Evolutionary conservation across 179 eudicot genomes (phyloP).

Genomic region (Beta lomatogona): DNA sequence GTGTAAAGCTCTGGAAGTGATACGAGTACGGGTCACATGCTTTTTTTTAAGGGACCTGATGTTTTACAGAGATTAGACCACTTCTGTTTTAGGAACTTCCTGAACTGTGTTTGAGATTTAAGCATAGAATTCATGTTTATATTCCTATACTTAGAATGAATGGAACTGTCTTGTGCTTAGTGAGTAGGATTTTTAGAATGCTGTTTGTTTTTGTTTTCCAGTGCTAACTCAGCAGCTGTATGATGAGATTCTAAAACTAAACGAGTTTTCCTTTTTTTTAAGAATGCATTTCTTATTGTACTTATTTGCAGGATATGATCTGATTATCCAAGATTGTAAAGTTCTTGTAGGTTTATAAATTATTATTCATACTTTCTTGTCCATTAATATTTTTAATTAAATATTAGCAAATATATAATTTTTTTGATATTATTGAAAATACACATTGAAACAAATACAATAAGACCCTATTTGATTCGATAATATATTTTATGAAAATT

Average conservation of each 20-base stretch:
- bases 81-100: slow-evolving; percentile 13
- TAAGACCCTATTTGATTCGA: too few species aligned
- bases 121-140: slow-evolving; percentile 24
- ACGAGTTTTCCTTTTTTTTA: background rate
- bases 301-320: background rate
- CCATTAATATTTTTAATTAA: too few species aligned
- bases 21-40: background rate
- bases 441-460: background rate
- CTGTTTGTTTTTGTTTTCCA: background rate
- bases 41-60: background rate
- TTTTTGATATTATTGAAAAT: too few species aligned
- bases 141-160: slow-evolving; percentile 20
- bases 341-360: background rate
- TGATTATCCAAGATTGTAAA: background rate
- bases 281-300: background rate
- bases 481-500: too few species aligned
- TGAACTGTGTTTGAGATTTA: background rate
- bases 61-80: background rate
- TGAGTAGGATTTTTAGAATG: slow-evolving; percentile 2
- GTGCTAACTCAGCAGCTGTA: slow-evolving; percentile 22
- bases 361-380: too few species aligned
- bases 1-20: slow-evolving; percentile 85
- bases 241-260: background rate
- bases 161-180: slow-evolving; percentile 7
- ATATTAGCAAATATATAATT: too few species aligned